Evolutionary conservation across 1,139 yeast species (phyloP).

Genomic region (Candida smagusa): DNA sequence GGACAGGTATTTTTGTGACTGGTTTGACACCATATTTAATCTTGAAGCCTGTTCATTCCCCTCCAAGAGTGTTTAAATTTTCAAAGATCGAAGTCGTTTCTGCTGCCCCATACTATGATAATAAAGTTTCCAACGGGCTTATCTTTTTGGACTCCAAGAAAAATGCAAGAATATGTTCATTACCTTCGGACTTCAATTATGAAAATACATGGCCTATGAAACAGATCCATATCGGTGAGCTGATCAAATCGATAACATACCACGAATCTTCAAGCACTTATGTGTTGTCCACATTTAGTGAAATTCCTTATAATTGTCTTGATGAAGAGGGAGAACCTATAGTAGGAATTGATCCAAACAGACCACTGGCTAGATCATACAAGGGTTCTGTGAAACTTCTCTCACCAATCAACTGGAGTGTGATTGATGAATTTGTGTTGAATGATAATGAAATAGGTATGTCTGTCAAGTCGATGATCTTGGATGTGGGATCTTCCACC

Average conservation of each 20-base stretch:
- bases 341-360: slow-evolving; percentile 53
- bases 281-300: slow-evolving; percentile 60
- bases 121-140: slow-evolving; percentile 47
- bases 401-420: slow-evolving; percentile 74
- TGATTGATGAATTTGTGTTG: slow-evolving; percentile 67
- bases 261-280: slow-evolving; percentile 69
- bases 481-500: slow-evolving; percentile 47
- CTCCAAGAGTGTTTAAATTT: slow-evolving; percentile 67
- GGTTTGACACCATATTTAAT: slow-evolving; percentile 74
- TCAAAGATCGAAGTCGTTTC: slow-evolving; percentile 63
- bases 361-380: slow-evolving; percentile 50
- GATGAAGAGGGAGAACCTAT: slow-evolving; percentile 75
- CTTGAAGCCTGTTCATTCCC: slow-evolving; percentile 59
- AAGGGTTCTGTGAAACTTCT: slow-evolving; percentile 63
- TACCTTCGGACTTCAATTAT: slow-evolving; percentile 52
- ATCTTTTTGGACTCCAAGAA: slow-evolving; percentile 71
- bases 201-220: slow-evolving; percentile 65
- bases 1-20: slow-evolving; percentile 63
- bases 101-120: slow-evolving; percentile 50
- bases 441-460: slow-evolving; percentile 67
- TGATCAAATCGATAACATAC: slow-evolving; percentile 67
- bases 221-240: slow-evolving; percentile 53
- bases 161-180: slow-evolving; percentile 67
- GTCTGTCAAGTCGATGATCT: slow-evolving; percentile 54
- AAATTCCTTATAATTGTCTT: slow-evolving; percentile 59